Evolutionary conservation across 2,329 filamentous ascomycete species (phyloP).

Genomic region (Acrocalymma vagum): DNA sequence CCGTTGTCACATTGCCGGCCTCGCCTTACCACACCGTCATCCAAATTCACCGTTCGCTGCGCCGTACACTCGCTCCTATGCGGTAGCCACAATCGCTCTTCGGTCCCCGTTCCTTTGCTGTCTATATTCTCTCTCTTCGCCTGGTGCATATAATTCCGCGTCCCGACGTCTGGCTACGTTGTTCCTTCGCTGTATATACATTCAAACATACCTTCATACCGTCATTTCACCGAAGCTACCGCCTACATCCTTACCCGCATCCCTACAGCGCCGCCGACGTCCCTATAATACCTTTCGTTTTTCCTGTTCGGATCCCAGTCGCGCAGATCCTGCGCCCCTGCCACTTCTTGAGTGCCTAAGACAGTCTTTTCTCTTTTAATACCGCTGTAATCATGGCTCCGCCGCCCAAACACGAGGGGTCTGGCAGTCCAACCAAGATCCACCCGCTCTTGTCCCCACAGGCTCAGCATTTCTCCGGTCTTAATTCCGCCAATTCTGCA

Average conservation of each 20-base stretch:
- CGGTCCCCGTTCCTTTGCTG: constrained; percentile 21
- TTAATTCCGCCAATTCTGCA: constrained; percentile 40
- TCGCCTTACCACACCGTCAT: constrained; percentile 16
- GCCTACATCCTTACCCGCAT: neutral
- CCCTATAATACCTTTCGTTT: no score
- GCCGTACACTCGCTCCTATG: constrained; percentile 32
- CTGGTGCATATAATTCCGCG: constrained; percentile 31
- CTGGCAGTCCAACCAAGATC: constrained; percentile 43
- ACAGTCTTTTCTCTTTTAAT: no score
- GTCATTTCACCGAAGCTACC: neutral
- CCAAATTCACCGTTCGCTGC: constrained; percentile 18
- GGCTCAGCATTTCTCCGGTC: constrained; percentile 35
- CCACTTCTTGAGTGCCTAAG: neutral
- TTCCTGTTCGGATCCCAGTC: no score
- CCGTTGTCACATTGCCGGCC: constrained; percentile 18
- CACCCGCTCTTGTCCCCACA: constrained; percentile 46
- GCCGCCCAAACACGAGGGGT: constrained; percentile 35
- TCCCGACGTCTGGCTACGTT: constrained; percentile 44
- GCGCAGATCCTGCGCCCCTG: neutral
- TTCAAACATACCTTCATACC: no score
- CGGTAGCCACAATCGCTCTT: constrained; percentile 38
- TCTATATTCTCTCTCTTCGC: constrained; percentile 24
- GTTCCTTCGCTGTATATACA: constrained; percentile 10
- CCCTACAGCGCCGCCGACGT: neutral
- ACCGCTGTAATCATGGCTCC: constrained; percentile 32